Evolutionary conservation across 2,329 filamentous ascomycete genomes (phyloP).

Genomic region (Fusarium proliferatum): DNA sequence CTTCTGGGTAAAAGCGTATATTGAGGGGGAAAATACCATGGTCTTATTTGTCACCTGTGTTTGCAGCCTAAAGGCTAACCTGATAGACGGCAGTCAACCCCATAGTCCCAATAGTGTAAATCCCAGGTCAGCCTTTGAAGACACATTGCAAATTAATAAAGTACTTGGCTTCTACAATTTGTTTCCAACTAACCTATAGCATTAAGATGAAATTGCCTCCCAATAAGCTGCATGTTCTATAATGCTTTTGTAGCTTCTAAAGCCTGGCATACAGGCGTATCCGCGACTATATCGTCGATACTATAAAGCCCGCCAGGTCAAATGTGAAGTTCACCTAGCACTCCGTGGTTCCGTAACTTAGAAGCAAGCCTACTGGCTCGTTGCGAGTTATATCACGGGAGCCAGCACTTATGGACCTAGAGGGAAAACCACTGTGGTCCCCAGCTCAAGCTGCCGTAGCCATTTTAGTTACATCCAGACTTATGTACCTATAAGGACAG

Average conservation of each 20-base stretch:
- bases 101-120: neutral
- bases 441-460: neutral
- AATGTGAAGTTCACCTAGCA: no score
- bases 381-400: accelerated
- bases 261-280: no score
- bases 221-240: no score
- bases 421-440: neutral
- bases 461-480: no score
- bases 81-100: no score
- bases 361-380: accelerated
- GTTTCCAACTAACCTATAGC: neutral
- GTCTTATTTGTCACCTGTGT: no score
- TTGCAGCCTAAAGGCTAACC: no score
- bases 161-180: accelerated
- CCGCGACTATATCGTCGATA: no score
- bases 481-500: accelerated
- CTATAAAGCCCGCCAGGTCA: no score
- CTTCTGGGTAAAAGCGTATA: no score
- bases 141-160: accelerated
- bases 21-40: no score
- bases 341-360: neutral
- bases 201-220: neutral
- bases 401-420: accelerated
- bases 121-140: neutral
- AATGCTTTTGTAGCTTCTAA: no score